Base-by-base conservation (phyloP, 2,329 filamentous ascomycete genomes). In the Penicillium sp. region DNA sequence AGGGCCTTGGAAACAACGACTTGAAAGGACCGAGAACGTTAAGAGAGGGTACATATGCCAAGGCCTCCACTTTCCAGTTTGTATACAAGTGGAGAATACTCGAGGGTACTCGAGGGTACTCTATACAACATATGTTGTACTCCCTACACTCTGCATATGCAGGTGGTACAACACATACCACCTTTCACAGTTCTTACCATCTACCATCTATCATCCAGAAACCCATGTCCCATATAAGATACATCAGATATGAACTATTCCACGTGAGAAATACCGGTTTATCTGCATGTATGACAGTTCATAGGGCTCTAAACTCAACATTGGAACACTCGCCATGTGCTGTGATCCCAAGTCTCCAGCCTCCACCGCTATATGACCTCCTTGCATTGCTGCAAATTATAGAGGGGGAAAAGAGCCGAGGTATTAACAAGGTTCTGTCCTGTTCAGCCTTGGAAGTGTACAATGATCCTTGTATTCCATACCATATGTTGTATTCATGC, bases 351-450 rank as follows among this genome's bases (percentile, higher is more conserved):
- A 53, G 43, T 31, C n/a, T n/a, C 19, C 43, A 39, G 48, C 43
- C 51, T 50, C 27, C 36, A 48, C 55, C 53, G 36, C 53, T 21
- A 41, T 36, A 23, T 15, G 33, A 29, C 27, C 43, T 48, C 61
- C 61, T 61, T 64, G 46, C 61, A 10, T 62, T 39, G 33, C 48
- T 27, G 16, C 5, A 33, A 33, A 11, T 7, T 11, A 44, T 15
- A 16, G 13, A 23, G 51, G 47, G 44, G 23, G 34, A 50, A 40
- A 53, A 45, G 40, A 43, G 38, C 38, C 38, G 38, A 50, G 48
- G 16, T 19, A n/a, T 16, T 36, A 9, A n/a, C 8, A 19, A 38
- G 34, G 34, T 38, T 43, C 21, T 33, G 31, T 33, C 11, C 19
- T 15, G 19, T 25, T 25, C 8, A 25, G 21, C 15, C 40, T 43